These are phyloP conservation scores for Calonectria hongkongensis DNA, from an alignment of 2,329 filamentous ascomycete species.

Conservation along the genomic window DNA sequence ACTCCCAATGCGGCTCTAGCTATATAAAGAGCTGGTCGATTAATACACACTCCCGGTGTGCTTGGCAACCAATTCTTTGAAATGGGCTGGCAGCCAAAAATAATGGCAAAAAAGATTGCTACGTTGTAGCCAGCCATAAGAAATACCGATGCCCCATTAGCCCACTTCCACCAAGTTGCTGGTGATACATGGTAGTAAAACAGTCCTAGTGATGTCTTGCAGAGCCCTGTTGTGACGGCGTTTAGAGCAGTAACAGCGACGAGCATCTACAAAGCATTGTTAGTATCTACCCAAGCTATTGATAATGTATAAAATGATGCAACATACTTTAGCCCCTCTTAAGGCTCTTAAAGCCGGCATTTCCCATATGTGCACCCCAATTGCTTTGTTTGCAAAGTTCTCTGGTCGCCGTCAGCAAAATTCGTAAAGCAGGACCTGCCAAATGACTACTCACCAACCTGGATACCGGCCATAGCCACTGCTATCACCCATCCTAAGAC, in stretches of 20 bases:
- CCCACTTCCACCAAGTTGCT: conserved; percentile 1
- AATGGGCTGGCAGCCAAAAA: conserved; percentile 46
- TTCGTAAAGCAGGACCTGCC: too few relatives aligned
- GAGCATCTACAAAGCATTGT: conserved; percentile 47
- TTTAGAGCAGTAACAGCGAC: conserved; percentile 57
- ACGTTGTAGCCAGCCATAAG: background rate
- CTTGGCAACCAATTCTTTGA: conserved; percentile 50
- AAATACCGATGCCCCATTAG: background rate
- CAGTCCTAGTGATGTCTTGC: conserved; percentile 3
- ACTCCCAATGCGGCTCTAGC: conserved; percentile 67
- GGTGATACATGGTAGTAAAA: conserved; percentile 7
- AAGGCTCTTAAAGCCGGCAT: conserved; percentile 41
- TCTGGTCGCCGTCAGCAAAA: background rate
- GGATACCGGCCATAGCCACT: background rate
- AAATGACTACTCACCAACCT: conserved; percentile 17
- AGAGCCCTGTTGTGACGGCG: conserved; percentile 45
- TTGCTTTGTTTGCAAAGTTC: conserved; percentile 39
- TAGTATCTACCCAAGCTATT: conserved; percentile 34
- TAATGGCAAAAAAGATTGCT: conserved; percentile 58
- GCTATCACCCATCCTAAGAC: background rate
- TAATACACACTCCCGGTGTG: conserved; percentile 61
- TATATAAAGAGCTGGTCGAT: conserved; percentile 67
- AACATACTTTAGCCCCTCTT: conserved; percentile 23
- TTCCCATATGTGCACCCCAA: conserved; percentile 44
- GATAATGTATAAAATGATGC: background rate